Percentiles rank a stretch among this genome's conserved stretches.
phyloP scores from a whole-genome alignment of 768 basidiomycete genomes.

The Mycena indigotica region DNA sequence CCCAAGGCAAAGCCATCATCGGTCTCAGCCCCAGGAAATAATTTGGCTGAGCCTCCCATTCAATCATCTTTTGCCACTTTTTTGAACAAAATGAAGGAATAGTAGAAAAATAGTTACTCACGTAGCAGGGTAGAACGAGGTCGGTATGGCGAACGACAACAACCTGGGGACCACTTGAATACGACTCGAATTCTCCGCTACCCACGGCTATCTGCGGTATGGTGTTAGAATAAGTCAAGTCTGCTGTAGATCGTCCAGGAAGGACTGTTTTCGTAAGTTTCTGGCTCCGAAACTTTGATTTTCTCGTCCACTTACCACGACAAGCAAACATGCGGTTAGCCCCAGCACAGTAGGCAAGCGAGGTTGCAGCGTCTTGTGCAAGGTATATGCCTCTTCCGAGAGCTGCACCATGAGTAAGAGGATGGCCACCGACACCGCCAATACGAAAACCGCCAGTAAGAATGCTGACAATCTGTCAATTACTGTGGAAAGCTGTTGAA shows the following conservation, averaged over 20 bases:
- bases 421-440: slow-evolving; percentile 14
- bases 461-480: slow-evolving; percentile 4
- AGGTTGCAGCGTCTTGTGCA: slow-evolving; percentile 5
- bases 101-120: slow-evolving; percentile 1
- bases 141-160: slow-evolving; percentile 12
- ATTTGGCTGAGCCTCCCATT: slow-evolving; percentile 1
- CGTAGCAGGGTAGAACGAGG: slow-evolving; percentile 17
- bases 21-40: background rate
- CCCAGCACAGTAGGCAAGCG: slow-evolving; percentile 4
- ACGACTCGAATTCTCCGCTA: slow-evolving; percentile 5
- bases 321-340: slow-evolving; percentile 17
- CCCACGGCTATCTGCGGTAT: background rate
- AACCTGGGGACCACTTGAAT: background rate
- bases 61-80: slow-evolving; percentile 6
- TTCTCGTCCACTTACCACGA: slow-evolving; percentile 16
- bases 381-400: slow-evolving; percentile 19
- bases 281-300: too few relatives aligned
- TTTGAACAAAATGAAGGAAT: background rate
- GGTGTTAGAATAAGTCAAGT: background rate
- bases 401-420: slow-evolving; percentile 1
- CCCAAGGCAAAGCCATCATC: background rate
- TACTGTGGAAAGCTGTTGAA: background rate
- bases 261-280: too few relatives aligned
- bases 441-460: slow-evolving; percentile 17
- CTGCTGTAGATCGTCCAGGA: background rate